These are phyloP conservation scores for Syzygium malaccense DNA, from an alignment of 441 rosid species.

Conservation along the genomic window DNA sequence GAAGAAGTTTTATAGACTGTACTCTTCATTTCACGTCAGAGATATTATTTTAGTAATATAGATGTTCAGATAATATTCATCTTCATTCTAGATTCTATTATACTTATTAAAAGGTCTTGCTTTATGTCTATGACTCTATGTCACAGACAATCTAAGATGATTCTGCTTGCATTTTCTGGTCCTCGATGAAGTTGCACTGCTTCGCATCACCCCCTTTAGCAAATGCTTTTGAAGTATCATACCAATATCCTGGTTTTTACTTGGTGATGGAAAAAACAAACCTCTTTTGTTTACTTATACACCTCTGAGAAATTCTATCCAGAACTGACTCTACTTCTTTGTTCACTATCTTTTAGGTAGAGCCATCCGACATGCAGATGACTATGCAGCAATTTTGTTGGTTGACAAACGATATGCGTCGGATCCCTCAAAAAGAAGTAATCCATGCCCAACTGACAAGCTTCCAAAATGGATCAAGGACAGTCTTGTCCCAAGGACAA, in stretches of 20 bases:
- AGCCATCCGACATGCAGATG: constrained; percentile 82
- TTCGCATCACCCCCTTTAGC: background rate
- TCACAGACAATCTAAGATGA: background rate
- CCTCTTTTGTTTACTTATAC: background rate
- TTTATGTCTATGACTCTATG: background rate
- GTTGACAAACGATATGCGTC: constrained; percentile 72
- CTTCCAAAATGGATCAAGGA: constrained; percentile 89
- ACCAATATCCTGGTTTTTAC: background rate
- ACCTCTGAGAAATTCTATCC: background rate
- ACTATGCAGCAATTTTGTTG: constrained; percentile 84
- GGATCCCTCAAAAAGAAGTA: constrained; percentile 42
- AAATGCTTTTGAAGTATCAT: background rate
- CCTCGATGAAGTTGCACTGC: background rate
- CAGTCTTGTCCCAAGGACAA: constrained; percentile 46
- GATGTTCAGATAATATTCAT: background rate
- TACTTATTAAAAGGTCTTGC: background rate
- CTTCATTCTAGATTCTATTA: background rate
- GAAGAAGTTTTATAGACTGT: background rate
- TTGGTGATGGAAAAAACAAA: background rate
- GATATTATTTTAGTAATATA: background rate
- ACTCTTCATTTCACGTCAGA: background rate
- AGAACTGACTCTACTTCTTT: background rate
- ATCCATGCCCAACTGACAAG: constrained; percentile 60
- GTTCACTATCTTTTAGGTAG: constrained; percentile 40
- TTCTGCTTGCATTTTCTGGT: background rate